Conservation (phyloP, 768 basidiomycete genomes). For the Leucocoprinus leucothites region DNA sequence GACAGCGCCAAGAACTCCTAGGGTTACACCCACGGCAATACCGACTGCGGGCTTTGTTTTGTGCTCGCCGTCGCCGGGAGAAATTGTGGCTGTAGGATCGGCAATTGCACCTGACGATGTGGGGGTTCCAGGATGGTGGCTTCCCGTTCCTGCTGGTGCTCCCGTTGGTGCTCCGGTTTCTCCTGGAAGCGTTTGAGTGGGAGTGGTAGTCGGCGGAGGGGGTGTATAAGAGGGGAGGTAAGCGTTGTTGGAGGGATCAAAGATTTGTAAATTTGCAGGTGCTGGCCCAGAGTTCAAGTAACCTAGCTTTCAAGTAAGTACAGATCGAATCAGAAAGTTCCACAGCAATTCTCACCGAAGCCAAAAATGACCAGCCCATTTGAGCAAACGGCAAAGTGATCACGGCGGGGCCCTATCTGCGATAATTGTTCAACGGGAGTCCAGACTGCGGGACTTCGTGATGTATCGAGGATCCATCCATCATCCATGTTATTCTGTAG, state of each 20-base stretch:
- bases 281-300: slow-evolving; percentile 51
- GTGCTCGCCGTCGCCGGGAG: slow-evolving; percentile 17
- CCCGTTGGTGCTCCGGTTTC: not conserved
- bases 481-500: slow-evolving; percentile 54
- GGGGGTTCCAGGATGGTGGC: not conserved
- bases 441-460: slow-evolving; percentile 60
- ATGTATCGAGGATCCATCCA: slow-evolving; percentile 70
- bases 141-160: slow-evolving; percentile 4
- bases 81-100: slow-evolving; percentile 21
- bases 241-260: slow-evolving; percentile 38
- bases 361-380: slow-evolving; percentile 70
- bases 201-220: slow-evolving; percentile 23
- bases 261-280: slow-evolving; percentile 53
- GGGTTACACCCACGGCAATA: slow-evolving; percentile 59
- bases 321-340: not conserved
- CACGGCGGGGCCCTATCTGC: slow-evolving; percentile 60
- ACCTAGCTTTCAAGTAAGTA: slow-evolving; percentile 28
- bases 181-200: slow-evolving; percentile 4
- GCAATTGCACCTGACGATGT: not conserved
- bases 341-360: slow-evolving; percentile 54
- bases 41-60: slow-evolving; percentile 29
- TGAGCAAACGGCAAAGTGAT: slow-evolving; percentile 68
- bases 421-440: slow-evolving; percentile 43
- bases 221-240: slow-evolving; percentile 43
- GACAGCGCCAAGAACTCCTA: slow-evolving; percentile 59